A percentile compares a stretch with the other conserved stretches of the same genome.
Conservation (phyloP, 179 eudicot species). For the Dionaea muscipula region DNA sequence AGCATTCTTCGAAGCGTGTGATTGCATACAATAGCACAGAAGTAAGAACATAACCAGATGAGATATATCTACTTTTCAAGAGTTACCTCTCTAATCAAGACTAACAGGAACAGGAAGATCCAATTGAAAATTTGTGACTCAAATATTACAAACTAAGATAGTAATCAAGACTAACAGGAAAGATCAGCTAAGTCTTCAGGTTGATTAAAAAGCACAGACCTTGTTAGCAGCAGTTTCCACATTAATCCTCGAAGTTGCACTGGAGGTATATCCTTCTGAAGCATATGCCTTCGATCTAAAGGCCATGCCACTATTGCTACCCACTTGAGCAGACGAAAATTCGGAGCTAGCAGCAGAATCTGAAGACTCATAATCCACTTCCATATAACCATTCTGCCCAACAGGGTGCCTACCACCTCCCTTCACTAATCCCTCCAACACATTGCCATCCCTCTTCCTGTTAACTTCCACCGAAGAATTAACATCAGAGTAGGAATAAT, state of each 20-base stretch:
- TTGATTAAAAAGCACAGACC: constrained; percentile 25
- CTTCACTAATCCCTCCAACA: constrained; percentile 21
- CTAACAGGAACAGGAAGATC: too few relatives aligned
- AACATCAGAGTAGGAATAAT: constrained; percentile 58
- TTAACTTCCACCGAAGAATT: constrained; percentile 61
- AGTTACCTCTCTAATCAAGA: too few relatives aligned
- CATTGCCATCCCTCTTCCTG: constrained; percentile 29
- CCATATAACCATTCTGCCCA: constrained; percentile 25
- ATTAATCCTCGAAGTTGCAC: constrained; percentile 29
- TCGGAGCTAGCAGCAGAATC: constrained; percentile 69
- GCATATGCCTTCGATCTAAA: constrained; percentile 22
- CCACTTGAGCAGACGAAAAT: constrained; percentile 44
- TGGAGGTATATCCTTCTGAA: constrained; percentile 42
- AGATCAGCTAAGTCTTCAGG: too few relatives aligned
- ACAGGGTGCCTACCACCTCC: constrained; percentile 33
- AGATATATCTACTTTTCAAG: too few relatives aligned
- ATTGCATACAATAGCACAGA: too few relatives aligned
- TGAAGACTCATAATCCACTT: constrained; percentile 42
- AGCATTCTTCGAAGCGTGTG: too few relatives aligned
- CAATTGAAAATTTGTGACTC: too few relatives aligned
- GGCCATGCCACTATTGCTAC: constrained; percentile 22
- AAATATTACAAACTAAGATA: too few relatives aligned
- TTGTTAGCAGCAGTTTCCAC: constrained; percentile 15
- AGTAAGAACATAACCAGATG: too few relatives aligned
- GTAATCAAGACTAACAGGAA: too few relatives aligned